Conservation (phyloP, 2,329 filamentous ascomycete genomes). For the Trichoderma lentiforme region DNA sequence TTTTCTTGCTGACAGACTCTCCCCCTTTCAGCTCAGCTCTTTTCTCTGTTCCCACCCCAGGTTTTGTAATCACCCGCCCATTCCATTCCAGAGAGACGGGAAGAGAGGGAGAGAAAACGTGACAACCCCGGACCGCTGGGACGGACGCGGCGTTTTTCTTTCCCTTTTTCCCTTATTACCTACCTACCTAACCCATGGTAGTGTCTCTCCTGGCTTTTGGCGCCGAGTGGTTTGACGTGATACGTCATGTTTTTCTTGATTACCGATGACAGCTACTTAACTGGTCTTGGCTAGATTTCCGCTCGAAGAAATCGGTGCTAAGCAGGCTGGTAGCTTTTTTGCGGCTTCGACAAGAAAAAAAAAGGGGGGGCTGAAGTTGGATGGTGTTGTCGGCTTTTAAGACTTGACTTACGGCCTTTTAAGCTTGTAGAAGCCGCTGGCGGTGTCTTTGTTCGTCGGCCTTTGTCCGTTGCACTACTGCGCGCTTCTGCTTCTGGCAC, state of each 20-base stretch:
- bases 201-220: background rate
- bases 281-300: conserved; percentile 6
- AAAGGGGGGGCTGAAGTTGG: background rate
- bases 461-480: background rate
- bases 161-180: background rate
- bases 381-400: background rate
- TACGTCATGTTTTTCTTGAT: background rate
- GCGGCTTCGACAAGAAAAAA: background rate
- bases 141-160: background rate
- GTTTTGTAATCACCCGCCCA: background rate
- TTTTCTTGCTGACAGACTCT: background rate
- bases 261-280: background rate
- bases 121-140: background rate
- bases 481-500: background rate
- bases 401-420: background rate
- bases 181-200: background rate
- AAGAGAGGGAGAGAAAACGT: background rate
- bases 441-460: background rate
- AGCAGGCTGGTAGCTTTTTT: background rate
- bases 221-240: background rate
- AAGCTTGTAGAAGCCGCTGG: background rate
- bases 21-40: background rate
- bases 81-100: background rate
- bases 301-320: background rate
- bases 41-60: background rate